Percentiles rank a stretch among this genome's conserved stretches.
Evolutionary conservation across 2,329 filamentous ascomycete genomes (phyloP).

Genomic region (Cucurbitaria berberidis): DNA sequence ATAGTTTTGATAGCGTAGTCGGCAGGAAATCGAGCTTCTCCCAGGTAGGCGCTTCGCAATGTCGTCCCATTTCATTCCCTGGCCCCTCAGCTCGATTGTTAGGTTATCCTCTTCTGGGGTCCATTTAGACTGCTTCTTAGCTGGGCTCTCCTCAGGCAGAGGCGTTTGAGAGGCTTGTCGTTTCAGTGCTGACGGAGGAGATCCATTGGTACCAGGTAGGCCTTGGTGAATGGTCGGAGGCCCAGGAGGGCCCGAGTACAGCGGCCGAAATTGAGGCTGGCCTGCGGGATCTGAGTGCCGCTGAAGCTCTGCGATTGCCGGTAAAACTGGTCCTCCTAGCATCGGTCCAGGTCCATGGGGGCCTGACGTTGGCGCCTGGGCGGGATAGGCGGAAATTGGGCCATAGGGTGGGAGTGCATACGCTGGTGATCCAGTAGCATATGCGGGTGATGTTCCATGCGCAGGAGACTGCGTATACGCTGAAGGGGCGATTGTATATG

Average conservation of each 20-base stretch:
- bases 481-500: constrained; percentile 45
- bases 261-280: constrained; percentile 47
- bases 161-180: constrained; percentile 48
- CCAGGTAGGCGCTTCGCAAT: constrained; percentile 91
- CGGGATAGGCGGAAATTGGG: constrained; percentile 33
- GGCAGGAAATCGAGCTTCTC: constrained; percentile 90
- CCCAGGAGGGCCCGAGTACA: constrained; percentile 51
- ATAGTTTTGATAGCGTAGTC: constrained; percentile 96
- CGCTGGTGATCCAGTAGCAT: constrained; percentile 38
- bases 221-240: constrained; percentile 27
- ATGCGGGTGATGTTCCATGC: constrained; percentile 41
- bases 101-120: constrained; percentile 90
- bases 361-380: constrained; percentile 34
- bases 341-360: constrained; percentile 33
- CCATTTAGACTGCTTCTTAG: constrained; percentile 85
- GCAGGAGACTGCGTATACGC: constrained; percentile 46
- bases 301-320: constrained; percentile 47
- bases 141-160: constrained; percentile 44
- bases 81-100: constrained; percentile 88
- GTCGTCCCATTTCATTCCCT: constrained; percentile 98
- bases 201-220: constrained; percentile 36
- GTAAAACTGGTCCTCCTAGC: constrained; percentile 47
- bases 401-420: constrained; percentile 42
- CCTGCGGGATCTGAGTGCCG: constrained; percentile 49
- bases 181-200: constrained; percentile 45